phyloP scores from a whole-genome alignment of 306 rosid genomes.

The Cicer cuneatum region DNA sequence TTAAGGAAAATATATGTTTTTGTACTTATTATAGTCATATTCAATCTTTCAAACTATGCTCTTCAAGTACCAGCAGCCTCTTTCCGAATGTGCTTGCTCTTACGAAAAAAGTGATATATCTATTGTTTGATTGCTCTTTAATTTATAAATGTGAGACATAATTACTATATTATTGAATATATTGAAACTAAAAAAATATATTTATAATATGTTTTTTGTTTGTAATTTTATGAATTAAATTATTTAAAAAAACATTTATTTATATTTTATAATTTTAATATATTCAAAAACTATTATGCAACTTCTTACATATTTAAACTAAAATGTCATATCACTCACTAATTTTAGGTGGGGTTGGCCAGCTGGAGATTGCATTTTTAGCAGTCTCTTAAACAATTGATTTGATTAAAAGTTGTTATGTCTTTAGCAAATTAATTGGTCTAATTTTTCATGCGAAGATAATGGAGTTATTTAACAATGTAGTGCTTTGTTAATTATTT shows the following conservation, averaged over 20 bases:
- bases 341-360: conserved; percentile 1
- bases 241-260: not conserved
- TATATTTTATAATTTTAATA: not conserved
- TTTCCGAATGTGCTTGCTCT: conserved; percentile 33
- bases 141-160: not conserved
- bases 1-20: conserved; percentile 33
- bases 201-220: not conserved
- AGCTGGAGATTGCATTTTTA: conserved; percentile 22
- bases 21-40: conserved; percentile 33
- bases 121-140: conserved; percentile 22
- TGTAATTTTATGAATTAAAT: not conserved
- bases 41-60: conserved; percentile 36
- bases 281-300: not conserved
- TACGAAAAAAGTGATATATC: conserved; percentile 5
- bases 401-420: conserved; percentile 5
- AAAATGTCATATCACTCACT: not conserved
- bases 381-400: conserved; percentile 4
- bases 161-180: not conserved
- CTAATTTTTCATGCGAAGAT: conserved; percentile 9
- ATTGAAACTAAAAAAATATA: not conserved
- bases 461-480: conserved; percentile 20
- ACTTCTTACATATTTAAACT: not conserved
- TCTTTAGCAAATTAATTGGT: conserved; percentile 2
- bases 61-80: conserved; percentile 37
- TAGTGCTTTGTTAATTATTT: conserved; percentile 21